phyloP scores from a whole-genome alignment of 2,329 filamentous ascomycete genomes.

The Penicillium sp. region DNA sequence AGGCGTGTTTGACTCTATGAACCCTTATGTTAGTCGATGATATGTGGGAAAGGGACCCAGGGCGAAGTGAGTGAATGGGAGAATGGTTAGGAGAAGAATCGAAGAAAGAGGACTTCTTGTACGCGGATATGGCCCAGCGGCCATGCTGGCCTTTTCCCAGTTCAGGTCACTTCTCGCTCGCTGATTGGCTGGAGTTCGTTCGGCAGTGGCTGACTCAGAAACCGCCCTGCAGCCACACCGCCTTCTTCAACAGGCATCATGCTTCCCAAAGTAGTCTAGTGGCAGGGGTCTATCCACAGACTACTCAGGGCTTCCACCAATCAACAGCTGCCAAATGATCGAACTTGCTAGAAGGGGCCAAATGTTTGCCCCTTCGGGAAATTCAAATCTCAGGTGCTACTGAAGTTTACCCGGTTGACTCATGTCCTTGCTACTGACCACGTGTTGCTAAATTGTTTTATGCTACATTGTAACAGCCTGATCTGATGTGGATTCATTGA shows the following conservation, averaged over 20 bases:
- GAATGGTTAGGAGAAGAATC: constrained; percentile 18
- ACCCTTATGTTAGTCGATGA: constrained; percentile 16
- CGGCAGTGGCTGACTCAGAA: constrained; percentile 32
- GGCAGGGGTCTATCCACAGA: constrained; percentile 6
- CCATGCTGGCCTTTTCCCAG: constrained; percentile 48
- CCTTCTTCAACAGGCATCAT: constrained; percentile 2
- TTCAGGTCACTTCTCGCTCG: constrained; percentile 41
- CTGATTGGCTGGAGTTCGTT: constrained; percentile 34
- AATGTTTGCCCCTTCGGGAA: constrained; percentile 10
- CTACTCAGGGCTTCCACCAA: constrained; percentile 13
- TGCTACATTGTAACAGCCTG: neutral
- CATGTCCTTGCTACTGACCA: constrained; percentile 6
- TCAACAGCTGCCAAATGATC: constrained; percentile 23
- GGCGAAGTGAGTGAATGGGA: constrained; percentile 23
- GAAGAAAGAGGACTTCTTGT: constrained; percentile 33
- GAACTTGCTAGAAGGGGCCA: constrained; percentile 35
- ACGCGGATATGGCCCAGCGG: constrained; percentile 37
- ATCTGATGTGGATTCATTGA: neutral
- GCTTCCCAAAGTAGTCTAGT: neutral
- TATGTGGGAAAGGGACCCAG: constrained; percentile 18
- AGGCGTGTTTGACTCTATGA: constrained; percentile 19
- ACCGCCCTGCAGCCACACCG: constrained; percentile 19
- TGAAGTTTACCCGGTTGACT: constrained; percentile 6
- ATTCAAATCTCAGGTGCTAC: neutral
- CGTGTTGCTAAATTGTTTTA: neutral